Evolutionary conservation across 192 early-diverging fungal species (phyloP).

Genomic region (Coemansia sp.): DNA sequence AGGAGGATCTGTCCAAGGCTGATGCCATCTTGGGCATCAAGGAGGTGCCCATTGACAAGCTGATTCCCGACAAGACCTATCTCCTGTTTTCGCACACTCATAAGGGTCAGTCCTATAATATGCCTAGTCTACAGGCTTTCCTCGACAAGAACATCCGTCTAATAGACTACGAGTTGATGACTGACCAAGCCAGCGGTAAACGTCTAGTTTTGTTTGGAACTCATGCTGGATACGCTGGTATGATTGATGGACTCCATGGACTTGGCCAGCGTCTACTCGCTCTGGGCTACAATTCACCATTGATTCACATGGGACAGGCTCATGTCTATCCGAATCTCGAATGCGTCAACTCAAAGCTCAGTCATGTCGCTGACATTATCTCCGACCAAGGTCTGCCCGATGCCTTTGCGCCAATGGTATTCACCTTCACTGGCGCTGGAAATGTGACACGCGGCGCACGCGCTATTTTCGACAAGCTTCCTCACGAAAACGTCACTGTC

Average conservation of each 20-base stretch:
- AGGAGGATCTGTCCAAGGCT: constrained; percentile 83
- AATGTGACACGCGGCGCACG: constrained; percentile 90
- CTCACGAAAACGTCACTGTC: constrained; percentile 83
- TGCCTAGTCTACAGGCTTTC: constrained; percentile 82
- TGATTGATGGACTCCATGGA: constrained; percentile 90
- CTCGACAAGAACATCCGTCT: constrained; percentile 90
- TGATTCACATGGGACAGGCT: constrained; percentile 77
- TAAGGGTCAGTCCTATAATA: constrained; percentile 95
- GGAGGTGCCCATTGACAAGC: constrained; percentile 81
- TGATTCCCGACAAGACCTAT: constrained; percentile 89
- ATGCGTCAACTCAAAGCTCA: constrained; percentile 60
- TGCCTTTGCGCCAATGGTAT: constrained; percentile 84
- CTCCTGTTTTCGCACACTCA: constrained; percentile 96
- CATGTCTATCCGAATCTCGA: constrained; percentile 70
- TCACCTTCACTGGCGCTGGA: constrained; percentile 88
- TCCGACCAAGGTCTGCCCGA: constrained; percentile 83
- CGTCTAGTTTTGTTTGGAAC: constrained; percentile 90
- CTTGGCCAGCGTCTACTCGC: constrained; percentile 89
- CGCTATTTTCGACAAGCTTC: constrained; percentile 86
- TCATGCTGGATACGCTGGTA: constrained; percentile 92
- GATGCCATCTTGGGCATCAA: constrained; percentile 97
- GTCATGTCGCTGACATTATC: constrained; percentile 75
- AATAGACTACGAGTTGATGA: constrained; percentile 96
- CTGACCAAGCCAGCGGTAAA: constrained; percentile 62
- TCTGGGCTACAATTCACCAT: constrained; percentile 91